Percentiles rank a stretch among this genome's conserved stretches.
phyloP scores from a whole-genome alignment of 192 early-diverging fungal genomes.

The Coemansia sp. region DNA sequence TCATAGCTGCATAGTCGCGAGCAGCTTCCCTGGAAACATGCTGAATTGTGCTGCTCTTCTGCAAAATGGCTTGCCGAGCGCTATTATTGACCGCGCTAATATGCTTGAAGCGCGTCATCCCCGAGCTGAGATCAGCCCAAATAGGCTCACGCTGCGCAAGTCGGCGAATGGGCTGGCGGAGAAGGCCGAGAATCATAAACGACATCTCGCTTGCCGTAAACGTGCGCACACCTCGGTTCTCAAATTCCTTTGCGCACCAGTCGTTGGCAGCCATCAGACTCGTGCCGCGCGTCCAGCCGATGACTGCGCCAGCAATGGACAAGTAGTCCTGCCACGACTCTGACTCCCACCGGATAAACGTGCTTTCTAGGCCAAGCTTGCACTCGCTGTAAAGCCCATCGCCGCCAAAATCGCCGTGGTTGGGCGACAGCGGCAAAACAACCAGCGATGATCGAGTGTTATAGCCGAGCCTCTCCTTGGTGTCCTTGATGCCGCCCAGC shows the following conservation, averaged over 20 bases:
- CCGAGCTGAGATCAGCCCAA: conserved; percentile 86
- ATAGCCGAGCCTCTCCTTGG: conserved; percentile 75
- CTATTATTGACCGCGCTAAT: not conserved
- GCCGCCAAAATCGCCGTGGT: conserved; percentile 94
- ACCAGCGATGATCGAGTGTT: conserved; percentile 89
- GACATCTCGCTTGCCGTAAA: conserved; percentile 94
- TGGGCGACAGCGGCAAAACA: conserved; percentile 91
- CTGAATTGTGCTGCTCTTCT: not conserved
- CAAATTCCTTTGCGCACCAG: conserved; percentile 80
- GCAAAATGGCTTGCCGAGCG: not conserved
- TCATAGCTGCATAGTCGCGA: not conserved
- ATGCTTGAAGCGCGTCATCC: not conserved
- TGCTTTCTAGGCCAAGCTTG: conserved; percentile 92
- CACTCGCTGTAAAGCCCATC: conserved; percentile 95
- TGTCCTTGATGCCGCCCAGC: conserved; percentile 81
- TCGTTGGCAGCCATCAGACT: conserved; percentile 92
- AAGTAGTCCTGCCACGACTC: conserved; percentile 90
- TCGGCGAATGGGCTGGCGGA: conserved; percentile 73
- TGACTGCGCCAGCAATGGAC: conserved; percentile 85
- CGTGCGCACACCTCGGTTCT: conserved; percentile 83
- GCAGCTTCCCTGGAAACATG: not conserved
- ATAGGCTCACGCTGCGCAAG: conserved; percentile 73
- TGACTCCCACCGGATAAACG: conserved; percentile 89
- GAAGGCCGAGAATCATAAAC: conserved; percentile 89
- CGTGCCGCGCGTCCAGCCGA: conserved; percentile 97